Base-by-base conservation (phyloP, 768 basidiomycete species). In the Russula earlei region DNA sequence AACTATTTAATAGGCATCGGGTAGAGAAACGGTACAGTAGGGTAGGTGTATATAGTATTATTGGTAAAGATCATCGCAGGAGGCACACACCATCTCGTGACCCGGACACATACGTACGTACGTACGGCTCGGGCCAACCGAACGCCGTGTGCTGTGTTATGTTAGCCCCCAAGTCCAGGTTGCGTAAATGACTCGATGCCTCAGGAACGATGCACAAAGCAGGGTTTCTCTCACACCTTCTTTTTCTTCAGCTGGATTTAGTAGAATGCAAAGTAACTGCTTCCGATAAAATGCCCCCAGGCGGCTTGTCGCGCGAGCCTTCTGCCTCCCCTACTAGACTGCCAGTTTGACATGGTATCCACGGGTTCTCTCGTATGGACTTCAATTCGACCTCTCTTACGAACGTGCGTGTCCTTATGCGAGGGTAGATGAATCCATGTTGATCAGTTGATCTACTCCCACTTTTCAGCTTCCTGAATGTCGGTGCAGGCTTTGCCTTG, bases 401-500 rank as follows among this genome's bases (percentile, higher is more conserved):
- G 40, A 40, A 53, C 36, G 47, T 40, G 9, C 20, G 57, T 56
- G 54, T 53, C 15, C n/a, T 15, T 31, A 12, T 50, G 48, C n/a
- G 29, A 31, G 29, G 27, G 5, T 29, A 5, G 8, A 7, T 2
- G 27, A 37, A 4, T n/a, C n/a, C n/a, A n/a, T n/a, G 3, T 14
- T 17, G 4, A 5, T 15, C n/a, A 4, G 1, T 38, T 19, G 27
- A 15, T 47, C 20, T 25, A 2, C 17, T n/a, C 4, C 27, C n/a
- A n/a, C n/a, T 22, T 25, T 49, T 11, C 14, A 85, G 83, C 31
- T 73, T 79, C 10, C 65, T 84, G 25, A 80, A 77, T 49, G 77
- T 76, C 10, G 68, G 71, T 7, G 73, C 75, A 43, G 85, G 85
- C 5, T 82, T 82, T 60, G 65, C 70, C 4, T 70, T 83, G 59